A percentile compares a stretch with the other conserved stretches of the same genome.
phyloP scores from a whole-genome alignment of 139 green algal species.

The Volvox africanus region DNA sequence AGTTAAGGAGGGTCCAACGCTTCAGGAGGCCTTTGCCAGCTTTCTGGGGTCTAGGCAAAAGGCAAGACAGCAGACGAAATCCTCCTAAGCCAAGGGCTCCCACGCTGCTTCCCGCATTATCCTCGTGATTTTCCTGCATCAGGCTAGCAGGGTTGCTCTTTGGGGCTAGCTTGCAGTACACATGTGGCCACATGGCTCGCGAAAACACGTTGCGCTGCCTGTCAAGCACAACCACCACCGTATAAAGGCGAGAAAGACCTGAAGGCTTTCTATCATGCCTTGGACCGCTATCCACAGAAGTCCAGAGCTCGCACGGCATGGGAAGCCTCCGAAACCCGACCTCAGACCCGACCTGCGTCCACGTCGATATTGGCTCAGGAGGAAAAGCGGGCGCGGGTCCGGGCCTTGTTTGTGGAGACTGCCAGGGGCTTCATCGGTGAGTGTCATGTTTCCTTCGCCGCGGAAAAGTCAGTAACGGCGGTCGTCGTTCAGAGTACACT shows the following conservation, averaged over 20 bases:
- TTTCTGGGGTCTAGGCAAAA: not conserved
- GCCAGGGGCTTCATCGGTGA: conserved; percentile 20
- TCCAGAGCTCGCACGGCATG: not conserved
- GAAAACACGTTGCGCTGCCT: too few relatives aligned
- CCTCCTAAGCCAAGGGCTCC: too few relatives aligned
- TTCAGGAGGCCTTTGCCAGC: conserved; percentile 6
- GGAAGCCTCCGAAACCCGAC: not conserved
- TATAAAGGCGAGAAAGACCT: too few relatives aligned
- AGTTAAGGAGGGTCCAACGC: not conserved
- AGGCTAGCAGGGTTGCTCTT: too few relatives aligned
- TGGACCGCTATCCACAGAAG: not conserved
- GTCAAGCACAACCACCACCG: too few relatives aligned
- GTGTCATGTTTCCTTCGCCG: not conserved
- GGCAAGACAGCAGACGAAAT: not conserved
- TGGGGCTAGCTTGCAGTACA: too few relatives aligned
- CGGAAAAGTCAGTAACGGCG: too few relatives aligned
- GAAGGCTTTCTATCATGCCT: too few relatives aligned
- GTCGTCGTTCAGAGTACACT: too few relatives aligned
- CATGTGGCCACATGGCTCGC: too few relatives aligned
- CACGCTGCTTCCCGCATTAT: too few relatives aligned
- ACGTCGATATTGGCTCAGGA: not conserved
- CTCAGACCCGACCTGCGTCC: not conserved
- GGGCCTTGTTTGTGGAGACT: not conserved
- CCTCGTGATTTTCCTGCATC: too few relatives aligned
- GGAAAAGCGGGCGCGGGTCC: not conserved